These are phyloP conservation scores for Chaetomium sp. DNA, from an alignment of 2,329 filamentous ascomycete genomes.

Conservation along the genomic window DNA sequence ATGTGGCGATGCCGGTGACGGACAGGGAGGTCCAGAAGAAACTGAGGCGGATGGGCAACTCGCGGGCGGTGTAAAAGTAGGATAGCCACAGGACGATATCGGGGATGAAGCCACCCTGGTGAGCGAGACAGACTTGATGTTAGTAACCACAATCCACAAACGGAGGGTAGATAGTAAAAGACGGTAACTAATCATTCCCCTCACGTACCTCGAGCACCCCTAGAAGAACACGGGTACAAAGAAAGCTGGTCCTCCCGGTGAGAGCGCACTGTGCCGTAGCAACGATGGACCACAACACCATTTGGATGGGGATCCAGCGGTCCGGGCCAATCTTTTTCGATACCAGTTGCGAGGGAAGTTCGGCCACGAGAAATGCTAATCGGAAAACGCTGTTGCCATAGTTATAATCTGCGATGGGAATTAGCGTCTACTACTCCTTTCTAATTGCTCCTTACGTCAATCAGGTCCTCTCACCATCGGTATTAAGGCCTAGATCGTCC, in stretches of 20 bases:
- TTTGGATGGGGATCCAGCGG: conserved; percentile 27
- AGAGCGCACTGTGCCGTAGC: conserved; percentile 22
- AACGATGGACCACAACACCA: conserved; percentile 25
- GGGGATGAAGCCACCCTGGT: conserved; percentile 25
- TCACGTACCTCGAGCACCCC: conserved; percentile 19
- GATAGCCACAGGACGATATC: conserved; percentile 25
- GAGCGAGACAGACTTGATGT: too few species aligned
- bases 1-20: conserved; percentile 29
- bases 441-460: background rate
- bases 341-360: conserved; percentile 53
- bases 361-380: conserved; percentile 45
- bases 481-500: conserved; percentile 39
- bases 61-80: conserved; percentile 27
- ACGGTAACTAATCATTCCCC: too few species aligned
- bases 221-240: conserved; percentile 21
- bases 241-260: conserved; percentile 16
- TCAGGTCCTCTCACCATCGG: conserved; percentile 31
- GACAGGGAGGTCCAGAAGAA: conserved; percentile 35
- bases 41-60: conserved; percentile 34
- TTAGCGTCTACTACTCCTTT: background rate
- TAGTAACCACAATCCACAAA: too few species aligned
- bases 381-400: conserved; percentile 46
- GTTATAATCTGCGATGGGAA: conserved; percentile 35
- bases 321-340: conserved; percentile 41
- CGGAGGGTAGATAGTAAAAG: too few species aligned